Conservation (phyloP, 1,284 basidiomycete species). For the Pseudomicrostroma phylloplanum region DNA sequence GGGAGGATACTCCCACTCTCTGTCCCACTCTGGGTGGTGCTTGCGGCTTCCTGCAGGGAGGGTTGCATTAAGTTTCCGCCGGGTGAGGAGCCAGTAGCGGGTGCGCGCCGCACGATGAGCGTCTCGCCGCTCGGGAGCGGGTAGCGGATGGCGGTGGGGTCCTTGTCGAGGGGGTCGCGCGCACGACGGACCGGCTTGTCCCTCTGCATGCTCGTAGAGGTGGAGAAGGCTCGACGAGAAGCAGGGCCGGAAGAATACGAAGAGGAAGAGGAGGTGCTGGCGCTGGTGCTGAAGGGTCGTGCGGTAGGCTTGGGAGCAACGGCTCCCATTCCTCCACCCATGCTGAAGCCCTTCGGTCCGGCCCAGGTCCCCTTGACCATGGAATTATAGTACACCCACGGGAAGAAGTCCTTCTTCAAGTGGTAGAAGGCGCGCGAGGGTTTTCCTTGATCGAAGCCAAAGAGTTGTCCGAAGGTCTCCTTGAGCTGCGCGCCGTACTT, state of each 20-base stretch:
- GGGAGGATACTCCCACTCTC: neutral
- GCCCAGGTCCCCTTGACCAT: slow-evolving; percentile 63
- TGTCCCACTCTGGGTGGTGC: too few species aligned
- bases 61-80: neutral
- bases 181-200: slow-evolving; percentile 42
- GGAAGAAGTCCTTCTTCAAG: slow-evolving; percentile 87
- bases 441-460: slow-evolving; percentile 31
- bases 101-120: slow-evolving; percentile 43
- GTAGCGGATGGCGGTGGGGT: slow-evolving; percentile 30
- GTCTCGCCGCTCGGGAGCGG: slow-evolving; percentile 35
- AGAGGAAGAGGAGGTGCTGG: too few species aligned
- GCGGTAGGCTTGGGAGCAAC: too few species aligned
- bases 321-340: neutral
- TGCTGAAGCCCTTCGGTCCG: slow-evolving; percentile 37
- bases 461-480: slow-evolving; percentile 61
- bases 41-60: neutral
- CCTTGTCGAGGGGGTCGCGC: slow-evolving; percentile 38
- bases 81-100: slow-evolving; percentile 11
- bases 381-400: slow-evolving; percentile 75
- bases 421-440: slow-evolving; percentile 72
- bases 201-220: slow-evolving; percentile 22
- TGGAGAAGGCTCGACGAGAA: slow-evolving; percentile 21
- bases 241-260: neutral
- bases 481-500: slow-evolving; percentile 75
- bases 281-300: too few species aligned